Base-by-base conservation (phyloP, 495 filamentous ascomycete genomes). In the Viridothelium virens region DNA sequence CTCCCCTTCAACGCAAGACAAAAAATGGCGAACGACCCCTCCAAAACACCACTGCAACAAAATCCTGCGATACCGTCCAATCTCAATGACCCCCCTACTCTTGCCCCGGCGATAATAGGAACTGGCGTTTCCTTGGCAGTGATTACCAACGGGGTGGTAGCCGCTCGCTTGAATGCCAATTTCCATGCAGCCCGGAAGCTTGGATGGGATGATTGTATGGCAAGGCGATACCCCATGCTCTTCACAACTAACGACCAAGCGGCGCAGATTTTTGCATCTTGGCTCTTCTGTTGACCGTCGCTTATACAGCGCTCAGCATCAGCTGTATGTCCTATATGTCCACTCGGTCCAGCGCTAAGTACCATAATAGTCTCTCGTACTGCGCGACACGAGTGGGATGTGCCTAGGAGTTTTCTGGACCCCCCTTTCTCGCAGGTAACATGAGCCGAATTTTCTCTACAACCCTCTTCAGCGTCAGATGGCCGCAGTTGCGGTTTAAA, bases 101-200 rank as follows among this genome's bases (percentile, higher is more conserved):
- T 53, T 14, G 48, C 48, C n/a, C n/a, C n/a, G 48, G 48, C 48
- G 18, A 53, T 14, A 5, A 53, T 53, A 53, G 48, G 48, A n/a
- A 53, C 48, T 53, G 48, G 48, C n/a, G n/a, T 53, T 14, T 5
- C 48, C 48, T 14, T 53, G 48, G 48, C 48, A 53, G 48, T 53
- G 48, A n/a, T 53, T 53, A 18, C 48, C 18, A 53, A 2, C 18
- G 48, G 48, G 5, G 48, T 53, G 11, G 48, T 53, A 53, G 48
- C n/a, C n/a, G 11, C n/a, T 25, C 48, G 48, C 11, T 53, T 53
- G 11, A 53, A 14, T 25, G 48, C 48, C 48, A 53, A 53, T 53
- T 53, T 53, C 48, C 9, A 53, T 53, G 10, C n/a, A 14, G n/a
- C 5, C 18, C 10, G 48, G 16, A 53, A 53, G 48, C 48, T 53